A percentile compares a stretch with the other conserved stretches of the same genome.
phyloP scores from a whole-genome alignment of 441 rosid species.

The Dalechampia spathulata region DNA sequence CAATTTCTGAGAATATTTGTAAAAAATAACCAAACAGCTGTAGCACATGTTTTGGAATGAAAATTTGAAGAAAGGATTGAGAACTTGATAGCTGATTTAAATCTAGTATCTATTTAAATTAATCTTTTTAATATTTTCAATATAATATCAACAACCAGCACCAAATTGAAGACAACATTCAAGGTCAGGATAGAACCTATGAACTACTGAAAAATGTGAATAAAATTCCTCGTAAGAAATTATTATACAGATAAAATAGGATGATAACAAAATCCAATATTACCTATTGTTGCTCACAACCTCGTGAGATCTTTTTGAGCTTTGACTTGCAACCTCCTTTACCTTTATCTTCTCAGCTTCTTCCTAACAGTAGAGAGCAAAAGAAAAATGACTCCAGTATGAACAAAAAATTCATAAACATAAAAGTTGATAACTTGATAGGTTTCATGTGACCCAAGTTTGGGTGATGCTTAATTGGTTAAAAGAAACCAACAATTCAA shows the following conservation, averaged over 20 bases:
- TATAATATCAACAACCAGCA: not conserved
- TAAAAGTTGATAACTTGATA: not conserved
- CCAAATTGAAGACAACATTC: not conserved
- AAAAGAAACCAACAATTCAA: too few species aligned
- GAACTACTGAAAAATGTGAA: too few species aligned
- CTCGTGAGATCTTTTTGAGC: conserved; percentile 24
- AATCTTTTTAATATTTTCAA: too few species aligned
- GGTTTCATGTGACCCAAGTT: not conserved
- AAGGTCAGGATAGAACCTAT: too few species aligned
- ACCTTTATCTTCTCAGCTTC: conserved; percentile 55
- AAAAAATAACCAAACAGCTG: not conserved
- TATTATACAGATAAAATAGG: not conserved
- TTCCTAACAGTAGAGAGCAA: conserved; percentile 34
- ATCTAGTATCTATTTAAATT: too few species aligned
- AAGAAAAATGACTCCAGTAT: conserved; percentile 10
- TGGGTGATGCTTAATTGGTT: not conserved
- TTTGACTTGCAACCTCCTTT: conserved; percentile 35
- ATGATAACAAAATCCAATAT: conserved; percentile 6
- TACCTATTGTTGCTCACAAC: conserved; percentile 40
- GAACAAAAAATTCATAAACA: conserved; percentile 8
- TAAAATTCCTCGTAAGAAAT: too few species aligned
- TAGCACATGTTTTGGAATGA: too few species aligned
- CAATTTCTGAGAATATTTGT: not conserved
- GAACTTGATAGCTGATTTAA: too few species aligned
- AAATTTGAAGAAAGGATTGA: too few species aligned